Base-by-base conservation (phyloP, 768 basidiomycete genomes). In the Clathrus columnatus region DNA sequence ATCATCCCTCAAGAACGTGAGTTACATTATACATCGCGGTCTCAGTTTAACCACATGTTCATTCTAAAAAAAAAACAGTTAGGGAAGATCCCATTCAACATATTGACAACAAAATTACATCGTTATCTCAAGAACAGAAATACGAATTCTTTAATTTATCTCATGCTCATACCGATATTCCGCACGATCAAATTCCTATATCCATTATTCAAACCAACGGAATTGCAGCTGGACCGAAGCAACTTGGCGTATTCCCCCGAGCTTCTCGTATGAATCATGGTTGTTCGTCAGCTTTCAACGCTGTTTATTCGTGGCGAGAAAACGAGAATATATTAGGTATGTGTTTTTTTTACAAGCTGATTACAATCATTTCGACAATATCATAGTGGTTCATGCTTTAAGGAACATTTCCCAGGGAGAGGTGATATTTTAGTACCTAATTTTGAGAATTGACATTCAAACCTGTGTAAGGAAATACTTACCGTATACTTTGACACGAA, bases 251-350 rank as follows among this genome's bases (percentile, higher is more conserved):
- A n/a, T 85, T 85, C 64, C 83, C 83, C n/a, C 70, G 65, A 20
- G 83, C 80, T 74, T 81, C 83, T 11, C 72, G 84, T 43, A 60
- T 85, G 57, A 87, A 87, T 60, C 84, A 85, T 59, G 84, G 80
- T 0, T 85, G 84, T 62, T 78, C 82, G 3, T 71, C 75, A 51
- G 81, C 81, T 5, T 85, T 87, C 69, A 85, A 85, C 64, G 73
- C 72, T 4, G 79, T 85, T 11, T 85, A 85, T 62, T 72, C 72
- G 0, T 85, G 44, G 24, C 18, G 43, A 20, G 45, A 55, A n/a
- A 32, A 48, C 27, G 54, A 55, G 42, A 48, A 48, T 20, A 23
- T 28, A 8, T 36, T 55, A 30, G 54, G 54, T 55, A 20, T 20
- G 32, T 4, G 4, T 7, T 54, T 54, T 5, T 46, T 36, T 53